Evolutionary conservation across 169 alveolate species (phyloP).

Genomic region (Pseudocohnilembus persalinus): DNA sequence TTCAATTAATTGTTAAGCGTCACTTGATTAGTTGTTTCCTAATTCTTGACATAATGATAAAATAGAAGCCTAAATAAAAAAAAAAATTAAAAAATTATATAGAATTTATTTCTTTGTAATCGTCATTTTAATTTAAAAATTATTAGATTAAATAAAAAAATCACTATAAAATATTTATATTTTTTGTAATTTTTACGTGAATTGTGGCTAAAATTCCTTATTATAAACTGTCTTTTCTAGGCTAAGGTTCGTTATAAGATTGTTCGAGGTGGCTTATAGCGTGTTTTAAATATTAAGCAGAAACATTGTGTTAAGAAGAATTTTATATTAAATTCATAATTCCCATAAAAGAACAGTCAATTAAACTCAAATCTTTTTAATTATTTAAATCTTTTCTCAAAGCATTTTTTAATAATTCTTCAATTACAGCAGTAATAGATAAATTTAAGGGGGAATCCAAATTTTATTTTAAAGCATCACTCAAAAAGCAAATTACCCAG

Average conservation of each 20-base stretch:
- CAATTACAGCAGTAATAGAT: not conserved
- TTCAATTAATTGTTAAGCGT: not conserved
- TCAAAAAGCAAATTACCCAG: slow-evolving; percentile 12
- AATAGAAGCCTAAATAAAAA: slow-evolving; percentile 7
- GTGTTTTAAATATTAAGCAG: not conserved
- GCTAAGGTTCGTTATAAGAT: not conserved
- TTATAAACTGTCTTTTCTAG: slow-evolving; percentile 3
- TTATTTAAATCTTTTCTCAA: not conserved
- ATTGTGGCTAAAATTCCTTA: slow-evolving; percentile 21
- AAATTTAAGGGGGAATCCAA: not conserved
- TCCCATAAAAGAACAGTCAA: not conserved
- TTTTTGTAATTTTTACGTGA: slow-evolving; percentile 19
- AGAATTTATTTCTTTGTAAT: no score
- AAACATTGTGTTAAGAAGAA: not conserved
- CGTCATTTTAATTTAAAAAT: no score
- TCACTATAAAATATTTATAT: not conserved
- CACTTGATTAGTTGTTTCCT: not conserved
- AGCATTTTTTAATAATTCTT: not conserved
- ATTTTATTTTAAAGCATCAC: slow-evolving; percentile 6
- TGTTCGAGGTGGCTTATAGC: not conserved
- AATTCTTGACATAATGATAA: slow-evolving; percentile 2
- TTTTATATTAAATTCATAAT: not conserved
- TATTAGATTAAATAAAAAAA: not conserved
- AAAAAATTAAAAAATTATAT: no score
- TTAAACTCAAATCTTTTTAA: not conserved